These are phyloP conservation scores for Polytrichum commune DNA, from an alignment of 225 moss, liverwort and hornwort genomes.

Conservation along the genomic window DNA sequence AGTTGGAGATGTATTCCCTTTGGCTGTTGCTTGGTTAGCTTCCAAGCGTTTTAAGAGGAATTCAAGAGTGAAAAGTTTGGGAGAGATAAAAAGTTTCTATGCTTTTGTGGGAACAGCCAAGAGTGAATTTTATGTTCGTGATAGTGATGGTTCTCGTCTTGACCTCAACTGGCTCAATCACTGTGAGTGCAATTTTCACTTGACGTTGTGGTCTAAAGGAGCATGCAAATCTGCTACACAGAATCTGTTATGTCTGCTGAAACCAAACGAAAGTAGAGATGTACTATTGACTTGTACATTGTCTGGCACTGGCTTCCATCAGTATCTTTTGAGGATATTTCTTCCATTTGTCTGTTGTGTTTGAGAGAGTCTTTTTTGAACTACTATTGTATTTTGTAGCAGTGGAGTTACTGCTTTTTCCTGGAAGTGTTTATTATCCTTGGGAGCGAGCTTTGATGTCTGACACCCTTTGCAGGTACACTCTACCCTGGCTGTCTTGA, in stretches of 20 bases:
- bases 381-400: conserved; percentile 16
- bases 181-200: conserved; percentile 24
- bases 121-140: conserved; percentile 76
- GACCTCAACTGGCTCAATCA: conserved; percentile 12
- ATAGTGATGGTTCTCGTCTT: conserved; percentile 40
- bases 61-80: conserved; percentile 10
- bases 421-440: conserved; percentile 80
- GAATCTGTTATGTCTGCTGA: too few relatives aligned
- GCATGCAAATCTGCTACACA: too few relatives aligned
- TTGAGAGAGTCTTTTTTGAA: background rate
- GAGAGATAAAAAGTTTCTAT: conserved; percentile 39
- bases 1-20: conserved; percentile 81
- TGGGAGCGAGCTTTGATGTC: conserved; percentile 96
- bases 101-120: conserved; percentile 88
- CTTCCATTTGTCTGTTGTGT: background rate
- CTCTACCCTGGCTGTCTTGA: background rate
- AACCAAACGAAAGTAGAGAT: too few relatives aligned
- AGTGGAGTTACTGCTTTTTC: conserved; percentile 64
- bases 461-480: conserved; percentile 67
- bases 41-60: conserved; percentile 47
- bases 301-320: too few relatives aligned
- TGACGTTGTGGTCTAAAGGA: background rate
- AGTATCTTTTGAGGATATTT: too few relatives aligned
- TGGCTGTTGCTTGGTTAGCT: conserved; percentile 79
- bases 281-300: too few relatives aligned